Conservation (phyloP, 2,329 filamentous ascomycete species). For the Didymella glomerata region DNA sequence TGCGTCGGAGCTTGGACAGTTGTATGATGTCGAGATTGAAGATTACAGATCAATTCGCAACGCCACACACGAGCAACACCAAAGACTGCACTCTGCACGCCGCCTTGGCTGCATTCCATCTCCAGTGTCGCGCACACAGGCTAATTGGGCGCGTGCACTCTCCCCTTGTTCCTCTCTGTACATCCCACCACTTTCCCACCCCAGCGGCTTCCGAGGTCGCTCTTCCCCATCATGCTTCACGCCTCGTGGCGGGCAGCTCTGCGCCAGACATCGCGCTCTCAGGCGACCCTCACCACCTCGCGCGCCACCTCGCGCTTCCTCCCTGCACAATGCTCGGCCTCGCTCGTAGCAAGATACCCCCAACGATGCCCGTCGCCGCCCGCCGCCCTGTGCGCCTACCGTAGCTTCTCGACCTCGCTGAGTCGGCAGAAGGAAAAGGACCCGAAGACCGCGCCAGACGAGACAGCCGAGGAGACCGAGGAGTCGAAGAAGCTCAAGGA, state of each 20-base stretch:
- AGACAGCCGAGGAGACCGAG: constrained; percentile 51
- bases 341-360: constrained; percentile 33
- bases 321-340: constrained; percentile 44
- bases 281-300: constrained; percentile 44
- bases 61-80: constrained; percentile 18
- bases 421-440: constrained; percentile 66
- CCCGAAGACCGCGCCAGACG: constrained; percentile 57
- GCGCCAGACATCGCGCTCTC: constrained; percentile 58
- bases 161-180: neutral
- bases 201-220: constrained; percentile 21
- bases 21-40: constrained; percentile 24
- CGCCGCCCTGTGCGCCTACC: constrained; percentile 44
- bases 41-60: constrained; percentile 18
- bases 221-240: constrained; percentile 62
- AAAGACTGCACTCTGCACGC: constrained; percentile 20
- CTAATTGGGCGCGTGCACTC: constrained; percentile 19
- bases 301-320: constrained; percentile 37
- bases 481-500: constrained; percentile 53
- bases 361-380: constrained; percentile 41
- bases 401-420: constrained; percentile 52
- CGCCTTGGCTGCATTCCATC: constrained; percentile 19
- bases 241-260: constrained; percentile 71
- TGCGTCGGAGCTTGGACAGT: constrained; percentile 18
- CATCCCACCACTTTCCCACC: neutral
- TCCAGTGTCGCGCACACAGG: constrained; percentile 14